Base-by-base conservation (phyloP, 164 flowering plant genomes). In the Paratinospora sagittata region DNA sequence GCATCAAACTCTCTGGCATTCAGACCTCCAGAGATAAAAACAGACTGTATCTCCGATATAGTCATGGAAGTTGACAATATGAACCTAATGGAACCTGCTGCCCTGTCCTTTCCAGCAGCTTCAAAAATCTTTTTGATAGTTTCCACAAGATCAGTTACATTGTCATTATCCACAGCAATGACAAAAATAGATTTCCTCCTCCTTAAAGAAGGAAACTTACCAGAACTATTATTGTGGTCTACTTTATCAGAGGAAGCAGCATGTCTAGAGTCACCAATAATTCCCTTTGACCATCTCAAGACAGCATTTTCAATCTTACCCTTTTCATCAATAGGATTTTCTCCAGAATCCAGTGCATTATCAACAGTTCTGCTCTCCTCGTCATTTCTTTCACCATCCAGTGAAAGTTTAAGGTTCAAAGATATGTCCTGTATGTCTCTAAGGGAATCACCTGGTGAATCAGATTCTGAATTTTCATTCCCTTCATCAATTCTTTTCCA, bases 391-490 rank as follows among this genome's bases (percentile, higher is more conserved):
- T 93, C 97, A 24, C 91, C 97, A 73, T 93, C 98, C 63, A 91
- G 9, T 45, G 98, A 91, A 77, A 94, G 85, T 85, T 78, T 91
- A 33, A 93, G 74, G 78, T 88, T 91, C 73, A 94, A 79, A 21
- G 98, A 94, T 63, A 94, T 77, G 72, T 94, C 98, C 57, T 91
- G 91, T 68, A 94, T 89, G 77, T 94, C 98, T 74, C 93, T 87
- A 78, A 91, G 82, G 71, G 98, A 94, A 77, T 89, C 93, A 70
- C 91, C 82, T 10, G 93, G 97, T 45, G 97, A 92, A 63, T 90
- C 97, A 12, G 91, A 70, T 17, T 86, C 95, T 26, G 90, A 79
- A 37, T 69, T 74, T 58, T 86, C 93, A 67, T 57, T 67, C 8
- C 39, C 84, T 75, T 85, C 86, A 58, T 88, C 88, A 73, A 23